Base-by-base conservation (phyloP, 306 rosid species). In the Sophora flavescens region DNA sequence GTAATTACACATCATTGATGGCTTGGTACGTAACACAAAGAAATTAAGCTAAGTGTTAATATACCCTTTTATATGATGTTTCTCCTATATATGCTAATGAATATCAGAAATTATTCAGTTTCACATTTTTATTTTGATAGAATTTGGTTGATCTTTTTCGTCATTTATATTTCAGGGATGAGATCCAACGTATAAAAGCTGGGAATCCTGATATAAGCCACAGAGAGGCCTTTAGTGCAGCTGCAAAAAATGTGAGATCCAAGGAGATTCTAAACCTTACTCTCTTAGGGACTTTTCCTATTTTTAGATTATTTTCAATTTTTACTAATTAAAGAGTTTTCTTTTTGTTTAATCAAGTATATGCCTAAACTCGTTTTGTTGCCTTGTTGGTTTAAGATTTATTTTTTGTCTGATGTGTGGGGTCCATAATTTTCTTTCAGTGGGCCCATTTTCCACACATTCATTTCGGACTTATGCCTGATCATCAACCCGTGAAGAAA, bases 361-460 rank as follows among this genome's bases (percentile, higher is more conserved):
- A 4, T 62, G 54, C 58, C 41, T 39, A 28, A 60, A 44, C 64
- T 28, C 16, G 18, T 48, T 16, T 81, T 26, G 16, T 15, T 70
- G 7, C 74, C 38, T 41, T 17, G 26, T 30, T 56, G 41, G 36
- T 68, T 26, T 6, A 38, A 14, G n/a, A 50, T 26, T 2, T n/a
- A n/a, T 33, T 1, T 61, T 60, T 32, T 48, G 3, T 36, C 64
- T 78, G 50, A 53, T 51, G 4, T 65, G 60, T 54, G 63, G 67
- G 60, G 78, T 35, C 65, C 13, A 66, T 44, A 45, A 51, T 61
- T 65, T 75, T 35, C 35, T 88, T 77, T 69, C 86, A 94, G 99
- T 95, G 99, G 99, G 99, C 99, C 83, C 97, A 95, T 61, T 95
- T 90, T 83, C 99, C 99, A 15, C 97, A 92, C 85, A 95, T 95